Percentiles rank a stretch among this genome's conserved stretches.
Evolutionary conservation across 208 protist species (phyloP).

Genomic region (Angomonas ambiguus): DNA sequence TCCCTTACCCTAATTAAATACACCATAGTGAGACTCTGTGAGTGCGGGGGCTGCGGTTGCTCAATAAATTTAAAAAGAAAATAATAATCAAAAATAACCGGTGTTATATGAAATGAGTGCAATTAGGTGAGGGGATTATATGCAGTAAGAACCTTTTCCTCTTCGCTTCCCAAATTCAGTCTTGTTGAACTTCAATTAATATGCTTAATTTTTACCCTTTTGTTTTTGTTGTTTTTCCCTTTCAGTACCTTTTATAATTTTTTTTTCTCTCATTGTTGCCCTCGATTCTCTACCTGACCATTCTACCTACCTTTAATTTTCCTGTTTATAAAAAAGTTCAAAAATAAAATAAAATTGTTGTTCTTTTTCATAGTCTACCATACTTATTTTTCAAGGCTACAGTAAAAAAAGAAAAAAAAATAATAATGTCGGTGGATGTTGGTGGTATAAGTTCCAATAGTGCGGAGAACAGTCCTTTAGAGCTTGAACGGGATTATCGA

Average conservation of each 20-base stretch:
- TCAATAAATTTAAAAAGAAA: too few relatives aligned
- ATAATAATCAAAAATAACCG: too few relatives aligned
- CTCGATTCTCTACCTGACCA: too few relatives aligned
- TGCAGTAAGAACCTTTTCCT: too few relatives aligned
- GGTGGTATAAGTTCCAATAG: slow-evolving; percentile 7
- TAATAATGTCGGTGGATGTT: slow-evolving; percentile 2
- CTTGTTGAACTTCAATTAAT: too few relatives aligned
- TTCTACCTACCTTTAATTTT: neutral
- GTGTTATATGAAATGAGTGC: too few relatives aligned
- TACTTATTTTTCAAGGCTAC: neutral
- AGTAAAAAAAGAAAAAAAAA: slow-evolving; percentile 3
- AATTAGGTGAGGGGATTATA: too few relatives aligned
- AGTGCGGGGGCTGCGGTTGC: too few relatives aligned
- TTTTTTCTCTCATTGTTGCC: neutral
- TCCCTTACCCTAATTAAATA: too few relatives aligned
- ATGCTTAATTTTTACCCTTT: too few relatives aligned
- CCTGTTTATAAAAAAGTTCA: neutral
- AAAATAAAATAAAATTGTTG: neutral
- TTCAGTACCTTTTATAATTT: slow-evolving; percentile 7
- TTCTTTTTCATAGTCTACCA: neutral
- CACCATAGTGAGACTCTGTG: too few relatives aligned
- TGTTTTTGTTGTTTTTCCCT: neutral
- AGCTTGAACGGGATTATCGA: slow-evolving; percentile 48
- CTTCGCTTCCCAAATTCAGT: too few relatives aligned
- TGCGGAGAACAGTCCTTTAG: slow-evolving; percentile 3